Evolutionary conservation across 1,139 yeast genomes (phyloP), one percentile per base, ranked within the genome.

Genomic region (Zygosaccharomyces sapae): DNA sequence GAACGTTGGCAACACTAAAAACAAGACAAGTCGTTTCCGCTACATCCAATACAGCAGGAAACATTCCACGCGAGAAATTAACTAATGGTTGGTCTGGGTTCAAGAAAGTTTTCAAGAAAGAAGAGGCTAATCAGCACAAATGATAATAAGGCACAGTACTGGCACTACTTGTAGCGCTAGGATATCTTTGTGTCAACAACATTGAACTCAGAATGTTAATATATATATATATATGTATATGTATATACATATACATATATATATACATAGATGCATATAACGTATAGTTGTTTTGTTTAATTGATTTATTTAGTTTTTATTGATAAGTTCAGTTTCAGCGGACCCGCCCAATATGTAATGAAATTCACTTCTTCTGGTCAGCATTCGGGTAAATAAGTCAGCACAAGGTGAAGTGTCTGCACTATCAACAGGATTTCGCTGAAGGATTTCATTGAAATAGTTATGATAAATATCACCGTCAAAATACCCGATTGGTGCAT

Each of bases 401-500:
- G 80, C 70, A 63, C 83, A 83, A 38, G 83, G 80, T 33, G 88
- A 85, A 59, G 80, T 80, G 45, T 79, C 73, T 24, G 73, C 68
- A 31, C 73, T 70, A 31, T 80, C 78, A 5, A 51, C 49, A 9
- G 67, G 65, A 49, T 81, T 77, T 63, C 80, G 80, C 43, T 70
- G 69, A 19, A 61, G 52, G 18, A 70, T 68, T 45, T 68, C 71
- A 58, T 77, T 77, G 52, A 80, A 80, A 67, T 89, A 89, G 68
- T 86, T 81, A 66, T 82, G 83, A 72, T 89, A 90, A 48, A 87
- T 82, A 66, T 89, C 85, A 56, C 97, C 97, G 61, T 87, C 82
- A 68, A 78, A 85, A 59, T 74, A 76, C 53, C 97, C 97, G 54
- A 90, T 77, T 29, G 96, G 83, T 1, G 97, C 80, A 70, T 89